A percentile compares a stretch with the other conserved stretches of the same genome.
Evolutionary conservation across 2,329 filamentous ascomycete species (phyloP).

Genomic region (Coniochaeta prunicola): DNA sequence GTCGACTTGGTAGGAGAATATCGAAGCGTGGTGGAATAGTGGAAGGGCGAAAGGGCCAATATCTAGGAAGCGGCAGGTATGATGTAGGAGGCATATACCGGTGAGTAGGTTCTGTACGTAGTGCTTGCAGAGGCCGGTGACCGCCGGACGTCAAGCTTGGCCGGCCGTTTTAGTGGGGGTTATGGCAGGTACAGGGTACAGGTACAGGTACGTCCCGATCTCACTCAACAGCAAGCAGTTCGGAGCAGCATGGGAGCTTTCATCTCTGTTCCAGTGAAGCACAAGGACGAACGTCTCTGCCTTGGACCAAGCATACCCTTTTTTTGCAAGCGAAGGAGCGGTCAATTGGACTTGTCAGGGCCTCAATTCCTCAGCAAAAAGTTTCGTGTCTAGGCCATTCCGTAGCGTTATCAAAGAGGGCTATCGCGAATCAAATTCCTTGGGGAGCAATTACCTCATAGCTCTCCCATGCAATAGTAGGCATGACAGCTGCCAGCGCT

Average conservation of each 20-base stretch:
- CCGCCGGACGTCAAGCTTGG: not conserved
- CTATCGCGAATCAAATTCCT: not conserved
- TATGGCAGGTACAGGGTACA: not conserved
- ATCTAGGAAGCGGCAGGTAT: not conserved
- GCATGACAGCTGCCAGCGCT: constrained; percentile 1
- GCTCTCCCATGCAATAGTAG: not conserved
- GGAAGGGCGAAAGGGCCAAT: not conserved
- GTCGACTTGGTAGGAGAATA: not conserved
- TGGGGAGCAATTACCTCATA: constrained; percentile 4
- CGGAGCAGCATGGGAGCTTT: not conserved
- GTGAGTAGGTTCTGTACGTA: not conserved
- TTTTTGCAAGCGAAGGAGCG: not conserved
- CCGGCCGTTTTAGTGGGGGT: not conserved
- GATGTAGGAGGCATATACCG: not conserved
- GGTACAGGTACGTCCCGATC: too few relatives aligned
- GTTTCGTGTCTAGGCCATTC: not conserved
- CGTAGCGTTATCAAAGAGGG: constrained; percentile 1
- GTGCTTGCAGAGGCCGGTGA: not conserved
- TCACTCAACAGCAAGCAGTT: not conserved
- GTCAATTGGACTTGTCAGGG: not conserved
- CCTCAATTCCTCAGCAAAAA: not conserved
- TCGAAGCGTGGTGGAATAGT: not conserved
- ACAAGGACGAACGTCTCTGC: not conserved
- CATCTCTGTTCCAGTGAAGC: not conserved
- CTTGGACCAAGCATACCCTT: not conserved